Evolutionary conservation across 129 eudicot species (phyloP).

Genomic region (Scalesia atractyloides): DNA sequence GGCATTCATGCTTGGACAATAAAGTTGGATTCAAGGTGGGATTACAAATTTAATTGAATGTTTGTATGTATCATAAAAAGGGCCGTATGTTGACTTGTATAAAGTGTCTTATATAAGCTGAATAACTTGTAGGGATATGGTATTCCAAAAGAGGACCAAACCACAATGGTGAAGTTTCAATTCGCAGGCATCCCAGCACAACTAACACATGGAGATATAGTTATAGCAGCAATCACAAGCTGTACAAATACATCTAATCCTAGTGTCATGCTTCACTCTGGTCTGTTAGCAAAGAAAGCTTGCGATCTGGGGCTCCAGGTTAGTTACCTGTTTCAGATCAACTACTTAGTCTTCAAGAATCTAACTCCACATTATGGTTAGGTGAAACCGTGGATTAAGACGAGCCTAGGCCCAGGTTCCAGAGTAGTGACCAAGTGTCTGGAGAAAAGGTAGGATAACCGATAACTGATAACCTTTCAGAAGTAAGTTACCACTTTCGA

Average conservation of each 20-base stretch:
- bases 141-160: too few relatives aligned
- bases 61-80: too few relatives aligned
- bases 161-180: constrained; percentile 8
- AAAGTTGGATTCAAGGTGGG: too few relatives aligned
- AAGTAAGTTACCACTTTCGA: not conserved
- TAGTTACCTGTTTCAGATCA: not conserved
- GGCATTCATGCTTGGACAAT: too few relatives aligned
- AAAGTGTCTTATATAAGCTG: too few relatives aligned
- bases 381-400: constrained; percentile 39
- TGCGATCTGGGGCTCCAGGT: constrained; percentile 29
- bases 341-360: not conserved
- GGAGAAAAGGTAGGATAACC: too few relatives aligned
- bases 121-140: too few relatives aligned
- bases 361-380: not conserved
- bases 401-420: constrained; percentile 25
- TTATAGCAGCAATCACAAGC: constrained; percentile 39
- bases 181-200: constrained; percentile 12
- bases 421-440: too few relatives aligned
- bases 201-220: constrained; percentile 29
- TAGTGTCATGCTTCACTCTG: constrained; percentile 32
- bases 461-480: not conserved
- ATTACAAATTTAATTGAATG: too few relatives aligned
- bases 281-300: constrained; percentile 35
- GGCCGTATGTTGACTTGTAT: too few relatives aligned
- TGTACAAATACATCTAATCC: constrained; percentile 42